phyloP scores from a whole-genome alignment of 306 rosid genomes.

The Castanospermum australe region DNA sequence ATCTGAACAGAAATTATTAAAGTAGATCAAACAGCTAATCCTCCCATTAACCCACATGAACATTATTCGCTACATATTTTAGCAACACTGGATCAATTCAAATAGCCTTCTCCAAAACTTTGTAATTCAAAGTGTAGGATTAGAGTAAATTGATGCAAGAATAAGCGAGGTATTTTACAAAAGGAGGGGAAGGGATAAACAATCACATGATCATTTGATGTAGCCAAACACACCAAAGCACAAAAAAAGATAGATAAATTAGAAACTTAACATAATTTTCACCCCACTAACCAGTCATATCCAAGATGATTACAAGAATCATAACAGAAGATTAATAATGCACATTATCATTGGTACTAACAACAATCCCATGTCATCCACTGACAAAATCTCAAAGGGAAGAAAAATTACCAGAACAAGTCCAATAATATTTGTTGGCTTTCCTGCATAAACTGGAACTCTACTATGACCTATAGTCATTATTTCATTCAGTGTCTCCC shows the following conservation, averaged over 20 bases:
- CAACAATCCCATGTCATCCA: not conserved
- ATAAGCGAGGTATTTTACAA: not conserved
- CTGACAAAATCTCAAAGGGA: constrained; percentile 7
- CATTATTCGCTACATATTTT: constrained; percentile 12
- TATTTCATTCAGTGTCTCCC: constrained; percentile 83
- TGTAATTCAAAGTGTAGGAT: not conserved
- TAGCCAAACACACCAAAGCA: constrained; percentile 6
- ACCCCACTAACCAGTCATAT: not conserved
- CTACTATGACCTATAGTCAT: constrained; percentile 96
- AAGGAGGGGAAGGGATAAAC: not conserved
- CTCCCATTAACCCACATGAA: not conserved
- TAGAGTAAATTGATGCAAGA: not conserved
- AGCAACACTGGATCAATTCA: not conserved
- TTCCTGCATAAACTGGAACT: constrained; percentile 87
- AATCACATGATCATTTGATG: not conserved
- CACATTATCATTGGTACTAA: not conserved
- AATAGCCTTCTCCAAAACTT: not conserved
- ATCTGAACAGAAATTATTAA: not conserved
- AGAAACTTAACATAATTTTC: not conserved
- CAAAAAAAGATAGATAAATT: not conserved
- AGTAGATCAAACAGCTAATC: not conserved
- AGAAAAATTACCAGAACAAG: constrained; percentile 80
- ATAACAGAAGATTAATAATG: constrained; percentile 3
- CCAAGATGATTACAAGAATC: not conserved
- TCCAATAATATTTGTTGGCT: constrained; percentile 76